A percentile compares a stretch with the other conserved stretches of the same genome.
These are phyloP conservation scores for Sparassis latifolia DNA, from an alignment of 1,284 basidiomycete species.

Conservation along the genomic window DNA sequence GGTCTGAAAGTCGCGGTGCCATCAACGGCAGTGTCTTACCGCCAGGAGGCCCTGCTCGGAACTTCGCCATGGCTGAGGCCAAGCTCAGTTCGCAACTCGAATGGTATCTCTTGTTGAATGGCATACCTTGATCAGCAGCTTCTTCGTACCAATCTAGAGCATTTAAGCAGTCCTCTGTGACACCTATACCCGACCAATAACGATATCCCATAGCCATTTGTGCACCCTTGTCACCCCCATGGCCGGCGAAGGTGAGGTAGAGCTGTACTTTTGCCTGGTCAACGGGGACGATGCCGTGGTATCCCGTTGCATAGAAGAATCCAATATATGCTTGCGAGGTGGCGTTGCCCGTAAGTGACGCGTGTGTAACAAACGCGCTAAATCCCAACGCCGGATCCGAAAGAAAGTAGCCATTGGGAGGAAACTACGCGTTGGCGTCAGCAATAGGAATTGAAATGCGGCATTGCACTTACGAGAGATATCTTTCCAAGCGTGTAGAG, in stretches of 20 bases:
- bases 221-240: slow-evolving; percentile 80
- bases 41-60: slow-evolving; percentile 83
- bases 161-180: slow-evolving; percentile 76
- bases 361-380: slow-evolving; percentile 54
- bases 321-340: slow-evolving; percentile 80
- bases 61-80: slow-evolving; percentile 60
- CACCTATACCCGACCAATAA: slow-evolving; percentile 94
- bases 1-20: slow-evolving; percentile 82
- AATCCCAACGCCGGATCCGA: slow-evolving; percentile 57
- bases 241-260: slow-evolving; percentile 90
- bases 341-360: slow-evolving; percentile 66
- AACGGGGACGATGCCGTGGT: slow-evolving; percentile 61
- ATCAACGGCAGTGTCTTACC: slow-evolving; percentile 83
- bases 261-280: slow-evolving; percentile 78
- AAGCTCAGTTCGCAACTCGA: slow-evolving; percentile 1
- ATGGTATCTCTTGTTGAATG: neutral
- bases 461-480: slow-evolving; percentile 51
- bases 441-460: neutral
- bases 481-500: slow-evolving; percentile 66
- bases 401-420: slow-evolving; percentile 58
- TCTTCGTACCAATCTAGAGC: slow-evolving; percentile 85
- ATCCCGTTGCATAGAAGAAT: slow-evolving; percentile 86
- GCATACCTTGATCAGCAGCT: slow-evolving; percentile 76
- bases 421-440: slow-evolving; percentile 43
- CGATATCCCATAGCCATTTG: slow-evolving; percentile 93